A percentile compares a stretch with the other conserved stretches of the same genome.
Evolutionary conservation across 768 basidiomycete genomes (phyloP).

Genomic region (Daedaleopsis nitida): DNA sequence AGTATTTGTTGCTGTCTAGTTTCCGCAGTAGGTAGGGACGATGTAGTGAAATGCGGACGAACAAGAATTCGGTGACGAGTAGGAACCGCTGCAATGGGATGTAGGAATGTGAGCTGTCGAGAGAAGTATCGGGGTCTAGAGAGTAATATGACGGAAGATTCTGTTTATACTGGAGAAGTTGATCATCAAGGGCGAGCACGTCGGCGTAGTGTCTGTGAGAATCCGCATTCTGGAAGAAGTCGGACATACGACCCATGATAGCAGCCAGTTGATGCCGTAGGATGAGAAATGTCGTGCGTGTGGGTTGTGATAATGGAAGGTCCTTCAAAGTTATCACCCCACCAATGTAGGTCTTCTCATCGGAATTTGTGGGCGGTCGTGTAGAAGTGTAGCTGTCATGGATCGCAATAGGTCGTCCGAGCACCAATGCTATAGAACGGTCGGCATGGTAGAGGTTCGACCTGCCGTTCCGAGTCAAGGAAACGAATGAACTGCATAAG

Average conservation of each 20-base stretch:
- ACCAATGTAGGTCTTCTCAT: constrained; percentile 47
- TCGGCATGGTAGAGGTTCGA: constrained; percentile 94
- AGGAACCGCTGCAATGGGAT: constrained; percentile 87
- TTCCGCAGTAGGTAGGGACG: constrained; percentile 86
- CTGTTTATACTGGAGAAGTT: constrained; percentile 74
- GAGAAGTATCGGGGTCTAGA: constrained; percentile 72
- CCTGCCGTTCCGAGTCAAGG: constrained; percentile 41
- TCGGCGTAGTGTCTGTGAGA: constrained; percentile 81
- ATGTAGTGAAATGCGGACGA: constrained; percentile 82
- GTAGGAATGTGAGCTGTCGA: constrained; percentile 65
- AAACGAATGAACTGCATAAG: background rate
- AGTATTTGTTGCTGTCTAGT: constrained; percentile 77
- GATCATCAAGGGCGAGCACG: constrained; percentile 80
- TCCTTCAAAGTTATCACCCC: constrained; percentile 43
- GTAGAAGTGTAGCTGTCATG: constrained; percentile 90
- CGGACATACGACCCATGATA: constrained; percentile 88
- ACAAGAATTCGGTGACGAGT: constrained; percentile 86
- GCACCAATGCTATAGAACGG: constrained; percentile 86
- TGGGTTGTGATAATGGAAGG: constrained; percentile 68
- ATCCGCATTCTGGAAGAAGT: constrained; percentile 89
- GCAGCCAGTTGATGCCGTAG: constrained; percentile 79
- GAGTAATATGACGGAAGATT: constrained; percentile 80
- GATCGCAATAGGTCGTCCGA: constrained; percentile 88
- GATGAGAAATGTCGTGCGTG: constrained; percentile 85
- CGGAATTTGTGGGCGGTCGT: constrained; percentile 69